Percentiles rank a stretch among this genome's conserved stretches.
These are phyloP conservation scores for Pseudonitzschia delicatissima DNA, from an alignment of 108 stramenopile species.

Conservation along the genomic window DNA sequence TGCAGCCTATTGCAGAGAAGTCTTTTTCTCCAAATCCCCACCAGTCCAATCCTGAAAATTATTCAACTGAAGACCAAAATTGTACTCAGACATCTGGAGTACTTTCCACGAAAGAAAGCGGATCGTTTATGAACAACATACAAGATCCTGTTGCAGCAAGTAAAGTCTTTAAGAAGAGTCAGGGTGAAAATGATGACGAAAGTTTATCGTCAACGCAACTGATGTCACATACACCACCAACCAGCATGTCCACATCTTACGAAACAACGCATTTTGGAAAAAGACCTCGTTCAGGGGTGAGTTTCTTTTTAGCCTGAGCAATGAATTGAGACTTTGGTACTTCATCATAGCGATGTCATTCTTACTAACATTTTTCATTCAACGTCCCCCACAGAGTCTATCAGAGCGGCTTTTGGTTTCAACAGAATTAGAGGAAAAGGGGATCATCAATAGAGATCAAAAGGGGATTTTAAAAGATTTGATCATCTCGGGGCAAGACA, in stretches of 20 bases:
- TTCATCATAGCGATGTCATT: not conserved
- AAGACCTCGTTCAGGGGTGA: conserved; percentile 76
- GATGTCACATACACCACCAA: conserved; percentile 73
- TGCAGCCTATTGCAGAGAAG: conserved; percentile 9
- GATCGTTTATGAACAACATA: conserved; percentile 27
- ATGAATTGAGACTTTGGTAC: too few relatives aligned
- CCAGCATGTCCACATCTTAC: conserved; percentile 58
- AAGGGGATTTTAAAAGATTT: conserved; percentile 88
- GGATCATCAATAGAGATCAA: conserved; percentile 78
- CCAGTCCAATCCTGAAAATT: not conserved
- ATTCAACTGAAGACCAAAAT: too few relatives aligned
- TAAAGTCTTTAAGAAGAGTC: conserved; percentile 6
- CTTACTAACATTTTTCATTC: conserved; percentile 4
- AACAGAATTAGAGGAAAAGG: conserved; percentile 82
- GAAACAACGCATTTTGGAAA: conserved; percentile 81
- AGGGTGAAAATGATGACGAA: conserved; percentile 1
- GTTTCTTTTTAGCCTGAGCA: conserved; percentile 5
- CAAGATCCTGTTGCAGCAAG: conserved; percentile 28
- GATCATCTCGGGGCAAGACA: conserved; percentile 81
- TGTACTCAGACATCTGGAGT: not conserved
- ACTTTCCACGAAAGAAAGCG: not conserved
- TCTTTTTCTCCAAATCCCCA: not conserved
- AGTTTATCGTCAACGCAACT: conserved; percentile 10
- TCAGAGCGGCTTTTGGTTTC: conserved; percentile 78
- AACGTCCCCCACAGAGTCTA: conserved; percentile 48